A percentile compares a stretch with the other conserved stretches of the same genome.
phyloP scores from a whole-genome alignment of 2,329 filamentous ascomycete species.

The Fusarium xylarioides region DNA sequence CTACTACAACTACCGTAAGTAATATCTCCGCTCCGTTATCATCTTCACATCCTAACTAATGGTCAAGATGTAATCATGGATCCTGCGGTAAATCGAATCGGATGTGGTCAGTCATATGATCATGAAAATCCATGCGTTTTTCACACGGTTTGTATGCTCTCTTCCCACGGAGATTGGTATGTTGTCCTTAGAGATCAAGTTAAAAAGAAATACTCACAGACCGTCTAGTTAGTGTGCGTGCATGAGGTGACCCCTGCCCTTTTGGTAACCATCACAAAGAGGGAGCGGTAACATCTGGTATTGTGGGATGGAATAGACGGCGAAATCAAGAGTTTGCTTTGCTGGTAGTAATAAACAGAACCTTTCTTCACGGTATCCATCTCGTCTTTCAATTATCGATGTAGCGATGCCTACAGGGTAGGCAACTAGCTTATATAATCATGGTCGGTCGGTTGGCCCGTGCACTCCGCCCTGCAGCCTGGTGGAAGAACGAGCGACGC shows the following conservation, averaged over 20 bases:
- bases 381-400: not conserved
- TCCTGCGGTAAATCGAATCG: not conserved
- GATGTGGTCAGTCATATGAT: not conserved
- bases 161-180: not conserved
- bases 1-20: not conserved
- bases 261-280: not conserved
- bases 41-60: not conserved
- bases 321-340: not conserved
- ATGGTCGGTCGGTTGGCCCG: not conserved
- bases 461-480: constrained; percentile 30
- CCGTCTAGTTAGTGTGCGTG: not conserved
- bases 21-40: not conserved
- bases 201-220: not conserved
- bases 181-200: not conserved
- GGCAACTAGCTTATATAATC: constrained; percentile 30
- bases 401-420: constrained; percentile 25
- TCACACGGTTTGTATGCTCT: not conserved
- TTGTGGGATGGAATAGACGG: not conserved
- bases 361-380: not conserved
- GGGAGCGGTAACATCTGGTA: not conserved
- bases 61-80: not conserved
- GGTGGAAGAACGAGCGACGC: constrained; percentile 41
- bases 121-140: not conserved
- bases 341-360: not conserved
- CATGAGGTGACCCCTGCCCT: not conserved